Evolutionary conservation across 768 basidiomycete species (phyloP).

Genomic region (Sporobolomyces roseus): DNA sequence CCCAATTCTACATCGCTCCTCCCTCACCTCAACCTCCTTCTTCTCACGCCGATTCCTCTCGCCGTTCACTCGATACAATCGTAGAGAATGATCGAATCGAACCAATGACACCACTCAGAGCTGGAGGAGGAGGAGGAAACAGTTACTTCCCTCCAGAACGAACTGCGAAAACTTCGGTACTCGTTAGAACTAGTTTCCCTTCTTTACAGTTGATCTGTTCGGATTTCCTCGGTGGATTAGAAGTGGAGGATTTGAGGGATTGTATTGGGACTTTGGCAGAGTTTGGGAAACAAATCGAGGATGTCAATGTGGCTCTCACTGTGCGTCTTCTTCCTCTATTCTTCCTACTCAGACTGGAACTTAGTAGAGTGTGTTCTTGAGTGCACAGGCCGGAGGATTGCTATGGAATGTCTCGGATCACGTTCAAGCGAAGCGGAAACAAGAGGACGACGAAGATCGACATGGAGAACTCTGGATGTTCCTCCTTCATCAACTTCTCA

Average conservation of each 20-base stretch:
- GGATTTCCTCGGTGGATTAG: slow-evolving; percentile 79
- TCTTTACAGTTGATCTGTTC: slow-evolving; percentile 83
- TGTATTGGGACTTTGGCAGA: slow-evolving; percentile 87
- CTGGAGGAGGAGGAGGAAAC: background rate
- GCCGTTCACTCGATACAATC: slow-evolving; percentile 34
- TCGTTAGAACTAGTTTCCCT: slow-evolving; percentile 90
- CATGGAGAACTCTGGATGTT: slow-evolving; percentile 93
- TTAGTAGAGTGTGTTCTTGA: no score
- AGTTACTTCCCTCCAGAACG: slow-evolving; percentile 16
- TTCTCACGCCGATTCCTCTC: background rate
- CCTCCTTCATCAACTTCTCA: slow-evolving; percentile 74
- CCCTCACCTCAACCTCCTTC: slow-evolving; percentile 14
- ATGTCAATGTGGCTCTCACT: slow-evolving; percentile 93
- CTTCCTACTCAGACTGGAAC: background rate
- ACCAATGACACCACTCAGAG: slow-evolving; percentile 24
- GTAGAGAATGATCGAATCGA: slow-evolving; percentile 20
- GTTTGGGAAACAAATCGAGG: slow-evolving; percentile 79
- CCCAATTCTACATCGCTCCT: slow-evolving; percentile 39
- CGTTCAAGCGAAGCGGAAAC: slow-evolving; percentile 75
- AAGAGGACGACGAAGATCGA: slow-evolving; percentile 54
- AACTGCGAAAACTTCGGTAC: slow-evolving; percentile 54
- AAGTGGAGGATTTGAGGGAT: slow-evolving; percentile 71
- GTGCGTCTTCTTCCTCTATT: slow-evolving; percentile 49
- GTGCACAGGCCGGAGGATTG: slow-evolving; percentile 65
- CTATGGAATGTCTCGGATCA: slow-evolving; percentile 96